Base-by-base conservation (phyloP, 2,329 filamentous ascomycete species). In the Cladorrhinum sp. region DNA sequence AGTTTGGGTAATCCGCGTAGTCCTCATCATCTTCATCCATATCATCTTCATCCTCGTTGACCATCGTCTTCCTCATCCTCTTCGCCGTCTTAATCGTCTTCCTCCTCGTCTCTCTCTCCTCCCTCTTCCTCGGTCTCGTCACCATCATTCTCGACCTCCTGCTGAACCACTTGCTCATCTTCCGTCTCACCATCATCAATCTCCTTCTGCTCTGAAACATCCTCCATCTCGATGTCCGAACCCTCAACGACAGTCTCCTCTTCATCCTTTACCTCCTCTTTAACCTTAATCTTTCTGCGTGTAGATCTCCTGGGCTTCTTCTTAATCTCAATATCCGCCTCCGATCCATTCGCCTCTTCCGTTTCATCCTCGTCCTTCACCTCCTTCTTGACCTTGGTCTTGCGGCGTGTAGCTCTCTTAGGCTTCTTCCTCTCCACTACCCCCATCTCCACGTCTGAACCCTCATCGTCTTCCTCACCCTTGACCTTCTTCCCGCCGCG, bases 401-500 rank as follows among this genome's bases (percentile, higher is more conserved):
- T 36, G 7, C 9, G 10, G 32, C 32, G 7, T 2, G 16, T 20
- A 29, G 12, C 23, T 18, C n/a, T 51, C 22, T 27, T n/a, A 2
- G 24, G 23, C 13, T 27, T 27, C 24, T 52, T 16, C 16, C 12
- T 10, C 6, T 29, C 16, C 50, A 20, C 27, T 2, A 32, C 27
- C 36, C 36, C 50, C 29, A 22, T 20, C 1, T 52, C 50, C 8
- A 32, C 27, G 7, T 18, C 45, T 50, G 24, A 27, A 49, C 52
- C 25, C 38, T 48, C n/a, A 41, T 65, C 63, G n/a, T 52, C 54
- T 2, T 56, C 61, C 12, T 48, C 25, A 1, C 50, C 55, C 45
- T 45, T 52, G 57, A 60, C 60, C 63, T 45, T 62, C 25, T 61
- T 60, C 41, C 62, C 61, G 10, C 25, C 32, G 3, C n/a, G 24